Evolutionary conservation across 2,329 filamentous ascomycete species (phyloP).

Genomic region (Didymella sp.): DNA sequence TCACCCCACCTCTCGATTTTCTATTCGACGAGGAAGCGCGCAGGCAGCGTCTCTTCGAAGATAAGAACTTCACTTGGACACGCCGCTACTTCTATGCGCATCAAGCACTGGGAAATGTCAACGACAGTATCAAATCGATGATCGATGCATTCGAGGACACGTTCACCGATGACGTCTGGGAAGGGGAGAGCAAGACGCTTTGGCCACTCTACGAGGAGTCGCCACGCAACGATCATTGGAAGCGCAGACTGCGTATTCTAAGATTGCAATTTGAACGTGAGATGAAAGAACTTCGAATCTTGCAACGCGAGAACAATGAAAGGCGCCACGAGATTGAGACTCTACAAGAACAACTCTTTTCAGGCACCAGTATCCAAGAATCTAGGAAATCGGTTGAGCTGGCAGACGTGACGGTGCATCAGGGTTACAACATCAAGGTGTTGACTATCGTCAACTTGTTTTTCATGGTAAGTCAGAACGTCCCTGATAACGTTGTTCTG

Average conservation of each 20-base stretch:
- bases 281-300: constrained; percentile 57
- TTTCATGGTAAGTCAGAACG: constrained; percentile 53
- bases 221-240: constrained; percentile 57
- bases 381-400: constrained; percentile 65
- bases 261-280: constrained; percentile 60
- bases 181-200: constrained; percentile 60
- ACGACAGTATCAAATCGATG: constrained; percentile 66
- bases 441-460: constrained; percentile 67
- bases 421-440: constrained; percentile 67
- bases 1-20: constrained; percentile 66
- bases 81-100: constrained; percentile 69
- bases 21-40: constrained; percentile 65
- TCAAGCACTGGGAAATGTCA: constrained; percentile 66
- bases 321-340: constrained; percentile 63
- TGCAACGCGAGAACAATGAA: constrained; percentile 61
- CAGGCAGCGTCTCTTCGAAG: constrained; percentile 67
- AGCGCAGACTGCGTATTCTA: constrained; percentile 56
- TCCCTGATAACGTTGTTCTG: not conserved
- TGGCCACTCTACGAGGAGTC: constrained; percentile 63
- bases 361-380: constrained; percentile 68
- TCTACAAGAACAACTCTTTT: constrained; percentile 68
- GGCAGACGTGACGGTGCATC: constrained; percentile 59
- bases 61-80: constrained; percentile 66
- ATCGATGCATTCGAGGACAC: constrained; percentile 63
- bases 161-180: constrained; percentile 66